Base-by-base conservation (phyloP, 768 basidiomycete species). In the Amanita fuliginea region DNA sequence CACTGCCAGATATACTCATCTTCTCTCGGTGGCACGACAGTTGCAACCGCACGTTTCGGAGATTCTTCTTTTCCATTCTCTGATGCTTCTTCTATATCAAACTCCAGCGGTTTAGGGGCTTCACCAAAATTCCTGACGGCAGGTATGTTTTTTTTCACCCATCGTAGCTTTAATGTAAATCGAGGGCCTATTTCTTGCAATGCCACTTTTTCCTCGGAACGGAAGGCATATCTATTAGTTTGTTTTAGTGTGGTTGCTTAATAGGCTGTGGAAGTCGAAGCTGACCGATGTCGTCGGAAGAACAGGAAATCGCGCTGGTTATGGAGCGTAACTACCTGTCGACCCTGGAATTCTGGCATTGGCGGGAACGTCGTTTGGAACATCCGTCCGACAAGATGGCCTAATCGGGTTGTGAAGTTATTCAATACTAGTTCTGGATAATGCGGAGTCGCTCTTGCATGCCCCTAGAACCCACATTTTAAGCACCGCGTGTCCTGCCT, bases 241-340 rank as follows among this genome's bases (percentile, higher is more conserved):
- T n/a, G 4, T 45, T 10, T 18, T 41, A n/a, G n/a, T 34, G 30
- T 45, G 4, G 47, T 48, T 24, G 24, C 51, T 42, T 6, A 41
- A 46, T 6, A 30, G 34, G 22, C 26, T 53, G 47, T 6, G 53
- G 51, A 51, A 54, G 45, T 6, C 36, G 18, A 14, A 28, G 60
- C 78, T 46, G 52, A 95, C 83, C 96, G 78, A 71, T 98, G 96
- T 51, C 96, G 74, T 54, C 96, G 73, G 72, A 99, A 95, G 71
- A 99, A 99, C 51, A 99, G 67, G 67, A 98, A 99, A 68, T 99
- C 96, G 42, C 96, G 80, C 63, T 96, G 93, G 60, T 97, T 97
- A 61, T 98, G 96, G 16, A 98, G 72, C 2, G 95, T 96, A 10
- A 98, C 94, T 8, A 97, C 94, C 64, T 99, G 96, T 26, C 96